Evolutionary conservation across 768 basidiomycete species (phyloP).

Genomic region (Suillus americanus): DNA sequence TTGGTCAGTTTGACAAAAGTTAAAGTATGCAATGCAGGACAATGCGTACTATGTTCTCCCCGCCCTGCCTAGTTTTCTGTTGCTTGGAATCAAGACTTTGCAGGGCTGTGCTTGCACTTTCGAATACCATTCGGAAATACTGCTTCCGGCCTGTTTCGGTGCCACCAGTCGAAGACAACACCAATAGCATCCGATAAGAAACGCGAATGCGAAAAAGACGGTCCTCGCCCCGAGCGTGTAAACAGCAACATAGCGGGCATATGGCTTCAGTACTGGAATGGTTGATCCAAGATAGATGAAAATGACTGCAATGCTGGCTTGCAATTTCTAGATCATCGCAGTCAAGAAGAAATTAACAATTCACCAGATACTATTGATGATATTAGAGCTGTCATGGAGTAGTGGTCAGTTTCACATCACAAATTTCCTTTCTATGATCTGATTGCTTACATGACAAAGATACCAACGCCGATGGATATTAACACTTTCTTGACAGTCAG

Average conservation of each 20-base stretch:
- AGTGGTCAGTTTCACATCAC: not conserved
- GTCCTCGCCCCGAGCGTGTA: not conserved
- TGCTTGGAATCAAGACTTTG: not conserved
- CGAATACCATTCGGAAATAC: not conserved
- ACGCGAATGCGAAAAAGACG: too few relatives aligned
- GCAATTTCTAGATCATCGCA: not conserved
- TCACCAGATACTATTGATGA: not conserved
- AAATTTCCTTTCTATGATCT: not conserved
- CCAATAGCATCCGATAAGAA: not conserved
- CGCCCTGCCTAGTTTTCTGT: not conserved
- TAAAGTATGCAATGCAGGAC: not conserved
- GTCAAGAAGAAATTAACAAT: not conserved
- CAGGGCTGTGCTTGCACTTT: not conserved
- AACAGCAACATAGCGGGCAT: not conserved
- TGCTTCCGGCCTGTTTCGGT: not conserved
- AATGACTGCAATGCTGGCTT: not conserved
- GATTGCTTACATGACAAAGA: not conserved
- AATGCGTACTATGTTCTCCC: not conserved
- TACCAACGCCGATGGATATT: not conserved
- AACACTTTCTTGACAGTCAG: not conserved
- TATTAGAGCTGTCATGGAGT: not conserved
- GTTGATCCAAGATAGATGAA: not conserved
- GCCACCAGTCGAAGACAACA: not conserved
- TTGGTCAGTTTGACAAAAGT: not conserved
- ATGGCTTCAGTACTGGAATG: not conserved